These are phyloP conservation scores for Galerina marginata DNA, from an alignment of 768 basidiomycete genomes.

Conservation along the genomic window DNA sequence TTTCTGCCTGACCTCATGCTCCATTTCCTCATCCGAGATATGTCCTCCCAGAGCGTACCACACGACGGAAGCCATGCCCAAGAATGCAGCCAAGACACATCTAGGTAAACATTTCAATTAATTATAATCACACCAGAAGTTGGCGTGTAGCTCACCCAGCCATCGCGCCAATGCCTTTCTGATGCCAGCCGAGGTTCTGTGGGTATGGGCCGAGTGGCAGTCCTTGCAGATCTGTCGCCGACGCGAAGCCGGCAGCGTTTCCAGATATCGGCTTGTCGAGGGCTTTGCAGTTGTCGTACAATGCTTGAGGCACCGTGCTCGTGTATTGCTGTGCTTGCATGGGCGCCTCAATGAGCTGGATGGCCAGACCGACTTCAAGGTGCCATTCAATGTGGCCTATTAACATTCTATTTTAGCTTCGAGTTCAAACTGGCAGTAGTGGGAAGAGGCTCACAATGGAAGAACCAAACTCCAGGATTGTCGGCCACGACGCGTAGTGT, in stretches of 20 bases:
- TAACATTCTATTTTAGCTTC: neutral
- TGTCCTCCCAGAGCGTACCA: slow-evolving; percentile 87
- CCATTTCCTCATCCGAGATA: slow-evolving; percentile 82
- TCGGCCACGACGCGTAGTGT: slow-evolving; percentile 84
- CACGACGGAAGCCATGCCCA: slow-evolving; percentile 82
- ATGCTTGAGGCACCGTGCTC: slow-evolving; percentile 54
- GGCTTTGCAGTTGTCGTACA: slow-evolving; percentile 77
- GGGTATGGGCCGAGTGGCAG: slow-evolving; percentile 72
- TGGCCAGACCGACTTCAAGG: slow-evolving; percentile 81
- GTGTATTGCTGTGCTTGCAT: slow-evolving; percentile 62
- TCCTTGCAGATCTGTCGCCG: slow-evolving; percentile 71
- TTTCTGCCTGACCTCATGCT: slow-evolving; percentile 64
- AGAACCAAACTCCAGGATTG: slow-evolving; percentile 91
- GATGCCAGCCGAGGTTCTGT: slow-evolving; percentile 74
- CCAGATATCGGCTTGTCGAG: slow-evolving; percentile 67
- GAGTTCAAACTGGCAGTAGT: neutral
- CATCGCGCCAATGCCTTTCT: slow-evolving; percentile 80
- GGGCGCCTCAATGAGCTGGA: slow-evolving; percentile 86
- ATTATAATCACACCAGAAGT: slow-evolving; percentile 18
- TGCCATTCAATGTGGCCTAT: slow-evolving; percentile 89
- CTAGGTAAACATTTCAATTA: slow-evolving; percentile 38
- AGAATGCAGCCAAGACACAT: slow-evolving; percentile 79
- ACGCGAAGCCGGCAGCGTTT: slow-evolving; percentile 86
- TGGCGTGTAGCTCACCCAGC: slow-evolving; percentile 51
- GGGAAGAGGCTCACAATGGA: slow-evolving; percentile 65